Percentiles rank a stretch among this genome's conserved stretches.
Conservation (phyloP, 208 protist genomes). For the Trypanosoma lewisi region DNA sequence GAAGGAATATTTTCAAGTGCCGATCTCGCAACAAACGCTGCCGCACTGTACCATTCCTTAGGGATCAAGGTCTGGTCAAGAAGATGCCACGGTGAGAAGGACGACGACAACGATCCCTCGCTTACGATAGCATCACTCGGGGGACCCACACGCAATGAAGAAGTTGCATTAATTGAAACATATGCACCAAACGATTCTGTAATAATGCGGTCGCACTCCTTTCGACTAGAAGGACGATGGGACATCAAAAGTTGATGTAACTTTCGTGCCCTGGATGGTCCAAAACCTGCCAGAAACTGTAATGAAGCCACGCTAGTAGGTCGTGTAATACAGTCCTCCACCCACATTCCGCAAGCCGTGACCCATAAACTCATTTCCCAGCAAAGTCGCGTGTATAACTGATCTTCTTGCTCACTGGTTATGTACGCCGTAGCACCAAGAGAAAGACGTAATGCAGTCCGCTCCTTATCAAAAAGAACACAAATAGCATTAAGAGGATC, state of each 20-base stretch:
- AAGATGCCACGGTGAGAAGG: constrained; percentile 37
- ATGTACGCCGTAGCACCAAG: constrained; percentile 27
- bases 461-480: constrained; percentile 67
- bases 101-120: background rate
- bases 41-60: constrained; percentile 23
- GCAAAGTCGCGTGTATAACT: constrained; percentile 55
- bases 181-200: constrained; percentile 39
- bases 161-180: constrained; percentile 52
- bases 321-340: constrained; percentile 51
- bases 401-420: constrained; percentile 39
- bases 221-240: constrained; percentile 30
- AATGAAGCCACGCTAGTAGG: constrained; percentile 48
- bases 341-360: constrained; percentile 51
- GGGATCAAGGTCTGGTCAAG: constrained; percentile 79
- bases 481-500: constrained; percentile 66
- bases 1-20: constrained; percentile 19
- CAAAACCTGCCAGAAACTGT: constrained; percentile 85
- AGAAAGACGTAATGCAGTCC: constrained; percentile 61
- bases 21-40: constrained; percentile 34
- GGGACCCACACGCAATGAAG: constrained; percentile 41
- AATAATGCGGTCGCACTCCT: constrained; percentile 36
- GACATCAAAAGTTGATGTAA: constrained; percentile 32
- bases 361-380: constrained; percentile 89
- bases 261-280: constrained; percentile 44
- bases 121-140: constrained; percentile 4